Percentiles rank a stretch among this genome's conserved stretches.
phyloP scores from a whole-genome alignment of 208 protist species.

The Leishmania gerbilli region DNA sequence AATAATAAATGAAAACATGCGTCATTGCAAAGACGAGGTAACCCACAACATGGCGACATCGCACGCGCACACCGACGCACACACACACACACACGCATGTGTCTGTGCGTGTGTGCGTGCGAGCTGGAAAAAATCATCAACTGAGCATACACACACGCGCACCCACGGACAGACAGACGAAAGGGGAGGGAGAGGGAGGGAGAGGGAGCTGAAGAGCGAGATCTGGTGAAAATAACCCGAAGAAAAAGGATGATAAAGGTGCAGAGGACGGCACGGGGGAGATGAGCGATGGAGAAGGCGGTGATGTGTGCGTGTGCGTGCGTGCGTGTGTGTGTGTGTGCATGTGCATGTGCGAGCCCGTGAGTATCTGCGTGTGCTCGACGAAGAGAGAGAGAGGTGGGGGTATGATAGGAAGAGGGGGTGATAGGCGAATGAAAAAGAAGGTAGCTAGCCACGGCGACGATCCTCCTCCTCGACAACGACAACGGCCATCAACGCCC shows the following conservation, averaged over 20 bases:
- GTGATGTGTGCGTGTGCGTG: too few species aligned
- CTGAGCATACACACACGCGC: background rate
- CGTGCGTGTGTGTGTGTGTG: too few species aligned
- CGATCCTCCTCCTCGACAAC: background rate
- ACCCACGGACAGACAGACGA: background rate
- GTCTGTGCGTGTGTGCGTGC: too few species aligned
- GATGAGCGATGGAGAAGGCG: background rate
- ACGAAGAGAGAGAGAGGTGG: too few species aligned
- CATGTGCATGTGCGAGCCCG: too few species aligned
- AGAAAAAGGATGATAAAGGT: background rate
- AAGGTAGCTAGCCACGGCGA: background rate
- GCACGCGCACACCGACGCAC: background rate
- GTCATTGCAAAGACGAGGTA: too few species aligned
- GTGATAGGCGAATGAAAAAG: too few species aligned
- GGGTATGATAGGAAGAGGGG: too few species aligned
- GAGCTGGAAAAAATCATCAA: background rate
- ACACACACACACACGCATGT: background rate
- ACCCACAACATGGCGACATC: too few species aligned
- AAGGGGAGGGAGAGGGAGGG: background rate
- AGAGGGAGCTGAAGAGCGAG: background rate
- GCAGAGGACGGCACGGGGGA: background rate
- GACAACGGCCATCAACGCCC: background rate
- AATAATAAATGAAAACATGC: background rate
- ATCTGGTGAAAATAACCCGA: background rate
- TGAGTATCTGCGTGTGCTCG: too few species aligned